A percentile compares a stretch with the other conserved stretches of the same genome.
Evolutionary conservation across 768 basidiomycete species (phyloP).

Genomic region (Inosperma sp.): DNA sequence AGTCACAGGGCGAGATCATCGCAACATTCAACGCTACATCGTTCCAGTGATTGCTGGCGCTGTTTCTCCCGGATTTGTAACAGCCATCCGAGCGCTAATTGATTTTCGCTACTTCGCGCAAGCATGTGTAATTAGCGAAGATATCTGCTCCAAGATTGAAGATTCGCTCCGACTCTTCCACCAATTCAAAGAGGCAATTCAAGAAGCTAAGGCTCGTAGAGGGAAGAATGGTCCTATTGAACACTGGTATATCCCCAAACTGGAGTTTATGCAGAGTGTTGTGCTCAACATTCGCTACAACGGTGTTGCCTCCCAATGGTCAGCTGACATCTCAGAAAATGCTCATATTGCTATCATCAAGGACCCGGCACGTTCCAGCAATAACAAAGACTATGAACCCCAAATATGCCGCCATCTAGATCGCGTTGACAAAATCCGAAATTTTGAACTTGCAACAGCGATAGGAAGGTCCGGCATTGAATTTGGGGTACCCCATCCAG

Average conservation of each 20-base stretch:
- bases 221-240: conserved; percentile 22
- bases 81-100: conserved; percentile 26
- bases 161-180: conserved; percentile 28
- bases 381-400: conserved; percentile 25
- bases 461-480: neutral
- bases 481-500: neutral
- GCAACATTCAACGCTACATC: too few species aligned
- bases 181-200: conserved; percentile 27
- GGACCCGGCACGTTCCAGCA: conserved; percentile 23
- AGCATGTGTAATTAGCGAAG: conserved; percentile 19
- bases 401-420: conserved; percentile 31
- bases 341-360: conserved; percentile 29
- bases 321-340: conserved; percentile 31
- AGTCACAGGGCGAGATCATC: too few species aligned
- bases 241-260: conserved; percentile 39
- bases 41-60: conserved; percentile 30
- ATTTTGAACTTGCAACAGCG: neutral
- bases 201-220: conserved; percentile 17
- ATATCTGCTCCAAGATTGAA: conserved; percentile 10
- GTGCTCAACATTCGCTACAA: conserved; percentile 17
- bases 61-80: conserved; percentile 22
- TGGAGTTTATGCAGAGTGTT: conserved; percentile 33
- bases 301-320: conserved; percentile 30
- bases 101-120: conserved; percentile 34
- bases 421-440: conserved; percentile 21